phyloP scores from a whole-genome alignment of 331 rosid genomes.

The Pyrus hybrid region DNA sequence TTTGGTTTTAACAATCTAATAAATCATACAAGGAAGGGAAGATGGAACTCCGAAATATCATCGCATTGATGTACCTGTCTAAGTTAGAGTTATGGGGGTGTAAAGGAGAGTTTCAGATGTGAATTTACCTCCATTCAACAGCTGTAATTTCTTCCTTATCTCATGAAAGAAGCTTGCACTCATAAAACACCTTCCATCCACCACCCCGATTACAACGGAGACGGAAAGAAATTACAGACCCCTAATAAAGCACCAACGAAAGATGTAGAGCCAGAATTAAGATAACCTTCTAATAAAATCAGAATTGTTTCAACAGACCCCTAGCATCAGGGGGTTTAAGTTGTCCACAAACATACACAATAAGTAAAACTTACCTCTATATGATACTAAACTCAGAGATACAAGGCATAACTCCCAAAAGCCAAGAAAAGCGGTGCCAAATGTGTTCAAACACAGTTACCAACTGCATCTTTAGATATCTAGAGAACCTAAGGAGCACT shows the following conservation, averaged over 20 bases:
- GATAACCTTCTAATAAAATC: slow-evolving; percentile 28
- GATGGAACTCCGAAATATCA: too few relatives aligned
- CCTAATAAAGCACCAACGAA: slow-evolving; percentile 9
- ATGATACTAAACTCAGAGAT: not conserved
- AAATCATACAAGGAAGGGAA: too few relatives aligned
- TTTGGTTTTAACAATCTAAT: too few relatives aligned
- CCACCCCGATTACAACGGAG: not conserved
- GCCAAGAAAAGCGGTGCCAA: not conserved
- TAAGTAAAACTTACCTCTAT: slow-evolving; percentile 41
- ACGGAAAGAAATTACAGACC: too few relatives aligned
- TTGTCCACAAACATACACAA: slow-evolving; percentile 47
- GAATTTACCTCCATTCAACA: not conserved
- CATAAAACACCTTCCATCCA: not conserved
- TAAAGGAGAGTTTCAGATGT: not conserved
- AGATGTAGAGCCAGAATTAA: slow-evolving; percentile 20
- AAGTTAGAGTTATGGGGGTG: not conserved
- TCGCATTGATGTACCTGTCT: too few relatives aligned
- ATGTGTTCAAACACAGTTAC: slow-evolving; percentile 20
- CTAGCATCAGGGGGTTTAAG: slow-evolving; percentile 22
- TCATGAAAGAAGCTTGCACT: not conserved
- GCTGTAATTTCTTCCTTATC: not conserved
- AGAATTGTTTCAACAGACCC: slow-evolving; percentile 22
- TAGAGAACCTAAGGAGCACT: slow-evolving; percentile 4
- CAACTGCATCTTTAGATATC: slow-evolving; percentile 1
- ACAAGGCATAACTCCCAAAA: too few relatives aligned